Evolutionary conservation across 345 rosid genomes (phyloP).

Genomic region (Aegle marmelos): DNA sequence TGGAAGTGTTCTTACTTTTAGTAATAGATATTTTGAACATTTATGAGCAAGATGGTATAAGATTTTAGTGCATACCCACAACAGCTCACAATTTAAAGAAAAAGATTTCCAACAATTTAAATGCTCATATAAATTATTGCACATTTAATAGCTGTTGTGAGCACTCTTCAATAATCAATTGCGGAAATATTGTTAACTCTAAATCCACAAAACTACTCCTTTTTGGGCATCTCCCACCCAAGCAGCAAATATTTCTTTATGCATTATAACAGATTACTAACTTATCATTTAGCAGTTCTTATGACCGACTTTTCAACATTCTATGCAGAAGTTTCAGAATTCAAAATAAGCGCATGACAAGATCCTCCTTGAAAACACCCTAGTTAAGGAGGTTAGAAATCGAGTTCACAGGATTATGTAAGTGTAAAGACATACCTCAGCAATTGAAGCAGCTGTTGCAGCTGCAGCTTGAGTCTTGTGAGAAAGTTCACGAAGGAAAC

Average conservation of each 20-base stretch:
- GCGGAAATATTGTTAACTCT: neutral
- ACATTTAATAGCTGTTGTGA: neutral
- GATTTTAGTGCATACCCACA: neutral
- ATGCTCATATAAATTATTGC: neutral
- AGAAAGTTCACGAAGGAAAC: slow-evolving; percentile 86
- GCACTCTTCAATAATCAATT: neutral
- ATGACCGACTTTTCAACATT: neutral
- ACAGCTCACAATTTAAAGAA: neutral
- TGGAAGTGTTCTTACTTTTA: neutral
- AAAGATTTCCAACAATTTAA: neutral
- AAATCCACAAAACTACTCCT: neutral
- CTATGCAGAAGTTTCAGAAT: neutral
- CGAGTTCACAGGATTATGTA: neutral
- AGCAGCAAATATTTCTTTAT: neutral
- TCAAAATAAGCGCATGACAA: neutral
- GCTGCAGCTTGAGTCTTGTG: slow-evolving; percentile 96
- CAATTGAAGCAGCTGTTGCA: slow-evolving; percentile 90
- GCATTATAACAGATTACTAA: neutral
- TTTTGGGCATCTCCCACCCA: neutral
- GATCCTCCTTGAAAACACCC: neutral
- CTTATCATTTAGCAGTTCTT: neutral
- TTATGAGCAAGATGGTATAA: neutral
- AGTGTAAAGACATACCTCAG: slow-evolving; percentile 55
- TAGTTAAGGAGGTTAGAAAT: neutral
- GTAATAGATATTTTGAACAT: neutral